Percentiles rank a stretch among this genome's conserved stretches.
Evolutionary conservation across 2,329 filamentous ascomycete genomes (phyloP).

Genomic region (Ophiocordyceps sinensis): DNA sequence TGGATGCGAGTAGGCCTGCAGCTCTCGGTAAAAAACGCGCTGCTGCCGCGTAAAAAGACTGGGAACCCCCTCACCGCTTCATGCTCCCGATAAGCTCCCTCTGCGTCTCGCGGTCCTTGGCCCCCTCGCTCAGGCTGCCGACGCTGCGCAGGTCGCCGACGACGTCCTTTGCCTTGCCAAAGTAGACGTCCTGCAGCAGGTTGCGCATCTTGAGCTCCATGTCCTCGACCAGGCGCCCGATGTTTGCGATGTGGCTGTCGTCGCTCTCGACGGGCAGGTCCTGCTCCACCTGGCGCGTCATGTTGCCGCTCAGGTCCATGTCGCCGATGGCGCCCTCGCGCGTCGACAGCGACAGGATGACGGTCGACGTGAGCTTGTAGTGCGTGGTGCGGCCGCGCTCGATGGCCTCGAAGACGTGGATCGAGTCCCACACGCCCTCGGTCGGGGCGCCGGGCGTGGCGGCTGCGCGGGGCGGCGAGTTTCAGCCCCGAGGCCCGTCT

Average conservation of each 20-base stretch:
- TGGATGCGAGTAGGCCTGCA: background rate
- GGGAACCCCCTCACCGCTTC: conserved; percentile 20
- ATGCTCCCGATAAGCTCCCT: conserved; percentile 68
- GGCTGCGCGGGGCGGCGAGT: conserved; percentile 30
- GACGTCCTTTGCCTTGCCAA: conserved; percentile 97
- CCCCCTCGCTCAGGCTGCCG: conserved; percentile 68
- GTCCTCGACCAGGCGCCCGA: conserved; percentile 88
- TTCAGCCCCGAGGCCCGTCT: too few relatives aligned
- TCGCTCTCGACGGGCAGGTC: conserved; percentile 83
- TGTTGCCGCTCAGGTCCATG: conserved; percentile 90
- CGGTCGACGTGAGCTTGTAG: conserved; percentile 95
- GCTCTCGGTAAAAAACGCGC: too few relatives aligned
- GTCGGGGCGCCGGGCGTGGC: conserved; percentile 50
- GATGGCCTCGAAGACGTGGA: conserved; percentile 95
- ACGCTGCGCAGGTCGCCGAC: conserved; percentile 89
- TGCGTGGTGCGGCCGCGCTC: conserved; percentile 84
- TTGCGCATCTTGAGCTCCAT: conserved; percentile 99
- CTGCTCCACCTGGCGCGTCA: conserved; percentile 92
- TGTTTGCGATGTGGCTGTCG: conserved; percentile 87
- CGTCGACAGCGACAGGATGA: conserved; percentile 77
- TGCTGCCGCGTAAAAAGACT: background rate
- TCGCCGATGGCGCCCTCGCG: conserved; percentile 48
- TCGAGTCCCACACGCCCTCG: conserved; percentile 88
- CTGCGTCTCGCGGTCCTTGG: conserved; percentile 72
- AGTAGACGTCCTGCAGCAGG: conserved; percentile 95